Conservation (phyloP, 73 alveolate species). For the Uronychia setigera region DNA sequence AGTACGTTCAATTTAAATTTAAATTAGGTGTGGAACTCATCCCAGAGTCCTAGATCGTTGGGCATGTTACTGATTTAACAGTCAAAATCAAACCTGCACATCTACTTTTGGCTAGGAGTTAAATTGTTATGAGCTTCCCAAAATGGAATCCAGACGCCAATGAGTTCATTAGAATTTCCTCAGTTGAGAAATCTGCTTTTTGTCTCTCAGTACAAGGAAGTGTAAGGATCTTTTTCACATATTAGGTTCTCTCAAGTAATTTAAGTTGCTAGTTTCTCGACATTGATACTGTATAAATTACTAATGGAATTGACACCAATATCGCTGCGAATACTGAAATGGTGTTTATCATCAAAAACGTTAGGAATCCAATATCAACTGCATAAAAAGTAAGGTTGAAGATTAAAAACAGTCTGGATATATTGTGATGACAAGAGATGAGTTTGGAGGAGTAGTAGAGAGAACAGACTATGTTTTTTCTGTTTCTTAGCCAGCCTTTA, state of each 20-base stretch:
- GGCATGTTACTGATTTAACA: conserved; percentile 34
- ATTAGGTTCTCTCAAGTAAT: neutral
- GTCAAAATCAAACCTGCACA: conserved; percentile 28
- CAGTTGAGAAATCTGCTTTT: neutral
- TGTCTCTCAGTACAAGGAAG: neutral
- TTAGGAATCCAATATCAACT: conserved; percentile 61
- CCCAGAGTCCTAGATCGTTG: conserved; percentile 45
- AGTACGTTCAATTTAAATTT: neutral
- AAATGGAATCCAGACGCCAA: conserved; percentile 70
- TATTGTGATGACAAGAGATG: conserved; percentile 25
- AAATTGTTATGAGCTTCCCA: conserved; percentile 53
- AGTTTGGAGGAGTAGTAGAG: conserved; percentile 52
- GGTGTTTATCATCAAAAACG: conserved; percentile 23
- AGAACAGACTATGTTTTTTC: conserved; percentile 12
- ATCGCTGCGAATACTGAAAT: conserved; percentile 30
- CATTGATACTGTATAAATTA: neutral
- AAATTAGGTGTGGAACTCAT: conserved; percentile 3
- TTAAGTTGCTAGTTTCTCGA: neutral
- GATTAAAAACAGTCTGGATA: conserved; percentile 22
- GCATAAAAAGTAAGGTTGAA: neutral
- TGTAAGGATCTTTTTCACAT: neutral
- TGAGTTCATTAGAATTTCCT: neutral
- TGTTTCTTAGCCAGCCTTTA: conserved; percentile 24
- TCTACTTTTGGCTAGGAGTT: conserved; percentile 43
- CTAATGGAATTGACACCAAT: neutral